A percentile compares a stretch with the other conserved stretches of the same genome.
These are phyloP conservation scores for Pichia kudriavzevii DNA, from an alignment of 1,139 yeast species.

Conservation along the genomic window DNA sequence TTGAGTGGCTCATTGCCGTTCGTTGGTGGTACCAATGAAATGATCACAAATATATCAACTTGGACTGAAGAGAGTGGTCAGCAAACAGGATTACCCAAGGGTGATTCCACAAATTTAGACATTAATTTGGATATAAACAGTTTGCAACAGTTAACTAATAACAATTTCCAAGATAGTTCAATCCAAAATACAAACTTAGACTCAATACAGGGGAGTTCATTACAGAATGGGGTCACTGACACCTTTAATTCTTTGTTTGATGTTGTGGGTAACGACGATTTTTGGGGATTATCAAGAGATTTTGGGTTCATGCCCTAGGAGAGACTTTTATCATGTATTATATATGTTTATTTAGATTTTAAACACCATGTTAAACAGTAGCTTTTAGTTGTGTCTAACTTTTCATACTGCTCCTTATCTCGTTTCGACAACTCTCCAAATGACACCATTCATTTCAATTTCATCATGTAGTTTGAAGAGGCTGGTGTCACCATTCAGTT, in stretches of 20 bases:
- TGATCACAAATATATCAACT: slow-evolving; percentile 54
- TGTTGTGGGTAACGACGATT: slow-evolving; percentile 26
- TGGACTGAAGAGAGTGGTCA: slow-evolving; percentile 47
- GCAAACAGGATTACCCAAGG: slow-evolving; percentile 27
- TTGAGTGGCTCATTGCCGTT: slow-evolving; percentile 33
- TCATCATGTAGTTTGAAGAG: too few species aligned
- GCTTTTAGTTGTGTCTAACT: too few species aligned
- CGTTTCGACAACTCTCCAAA: slow-evolving; percentile 23
- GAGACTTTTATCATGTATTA: not conserved
- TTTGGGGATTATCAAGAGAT: slow-evolving; percentile 38
- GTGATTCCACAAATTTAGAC: too few species aligned
- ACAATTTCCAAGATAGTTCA: not conserved
- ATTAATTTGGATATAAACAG: too few species aligned
- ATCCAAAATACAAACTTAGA: not conserved
- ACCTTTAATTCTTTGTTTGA: slow-evolving; percentile 9
- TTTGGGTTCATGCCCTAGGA: slow-evolving; percentile 35
- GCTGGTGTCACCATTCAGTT: too few species aligned
- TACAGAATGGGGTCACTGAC: slow-evolving; percentile 14
- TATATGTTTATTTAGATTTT: not conserved
- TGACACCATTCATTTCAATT: slow-evolving; percentile 11
- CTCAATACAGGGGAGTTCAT: too few species aligned
- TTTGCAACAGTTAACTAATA: too few species aligned
- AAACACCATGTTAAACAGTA: too few species aligned
- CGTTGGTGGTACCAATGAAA: slow-evolving; percentile 47
- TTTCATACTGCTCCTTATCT: not conserved